Base-by-base conservation (phyloP, 257 asterid species). In the Capsicum rhomboideum region DNA sequence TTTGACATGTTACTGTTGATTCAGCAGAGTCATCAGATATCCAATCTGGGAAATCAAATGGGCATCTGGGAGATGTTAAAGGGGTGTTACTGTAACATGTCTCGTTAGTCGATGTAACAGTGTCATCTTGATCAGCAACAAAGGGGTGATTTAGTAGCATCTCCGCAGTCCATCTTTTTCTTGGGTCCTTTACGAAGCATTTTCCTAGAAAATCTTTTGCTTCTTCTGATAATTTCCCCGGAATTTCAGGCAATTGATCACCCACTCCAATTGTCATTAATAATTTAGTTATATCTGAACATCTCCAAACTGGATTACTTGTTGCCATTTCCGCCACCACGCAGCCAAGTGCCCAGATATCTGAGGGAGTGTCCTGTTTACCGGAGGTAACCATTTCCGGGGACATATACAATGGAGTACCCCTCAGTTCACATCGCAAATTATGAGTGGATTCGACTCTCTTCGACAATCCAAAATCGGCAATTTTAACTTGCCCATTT, bases 371-470 rank as follows among this genome's bases (percentile, higher is more conserved):
- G 2, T 84, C 95, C 87, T 93, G 97, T 26, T 91, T 91, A 8
- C 94, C 91, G 6, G 89, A 92, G 89, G 90, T 67, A 1, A 93
- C 93, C 94, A 91, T 91, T 87, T 95, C 98, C 84, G 99, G 98
- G 78, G 99, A 95, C 99, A 95, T 95, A 82, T 95, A 95, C 88
- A 95, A 14, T 5, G 98, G 99, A 50, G 99, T 96, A 23, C 99
- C 99, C 82, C 97, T 88, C 85, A 96, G 63, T 81, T 92, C 92
- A 58, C 87, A 44, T 18, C 89, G 80, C 49, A 23, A 21, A 28
- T 23, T n/a, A n/a, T n/a, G n/a, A n/a, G 2, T 6, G 2, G 44
- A 63, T 6, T 83, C 89, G 0, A 20, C 87, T 6, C 79, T 80
- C 84, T 92, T 94, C 16, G 98, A 95, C 87, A 96, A 54, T 1